phyloP scores from a whole-genome alignment of 148 eudicot species.

The Amaranthus cruentus region DNA sequence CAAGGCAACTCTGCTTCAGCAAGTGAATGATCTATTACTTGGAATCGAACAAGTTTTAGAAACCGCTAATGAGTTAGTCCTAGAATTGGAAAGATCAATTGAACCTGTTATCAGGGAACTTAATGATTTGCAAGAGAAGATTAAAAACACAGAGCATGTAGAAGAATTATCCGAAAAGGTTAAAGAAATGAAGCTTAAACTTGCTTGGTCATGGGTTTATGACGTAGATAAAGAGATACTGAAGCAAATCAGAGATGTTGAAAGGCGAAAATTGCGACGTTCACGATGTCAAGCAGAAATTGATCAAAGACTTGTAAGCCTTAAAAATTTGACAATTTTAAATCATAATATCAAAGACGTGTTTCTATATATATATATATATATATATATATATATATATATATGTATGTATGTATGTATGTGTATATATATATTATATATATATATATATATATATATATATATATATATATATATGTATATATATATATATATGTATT shows the following conservation, averaged over 20 bases:
- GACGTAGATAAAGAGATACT: conserved; percentile 53
- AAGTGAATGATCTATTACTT: conserved; percentile 74
- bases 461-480: too few relatives aligned
- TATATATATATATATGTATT: too few relatives aligned
- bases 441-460: too few relatives aligned
- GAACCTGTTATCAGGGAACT: conserved; percentile 71
- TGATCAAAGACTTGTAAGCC: conserved; percentile 52
- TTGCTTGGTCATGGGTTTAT: conserved; percentile 95
- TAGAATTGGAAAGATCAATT: conserved; percentile 68
- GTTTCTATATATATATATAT: background rate
- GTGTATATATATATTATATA: too few relatives aligned
- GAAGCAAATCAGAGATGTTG: conserved; percentile 42
- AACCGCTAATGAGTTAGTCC: conserved; percentile 52
- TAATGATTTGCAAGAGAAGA: conserved; percentile 69
- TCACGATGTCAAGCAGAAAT: conserved; percentile 59
- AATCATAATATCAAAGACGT: background rate
- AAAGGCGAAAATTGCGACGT: conserved; percentile 46
- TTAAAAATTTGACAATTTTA: background rate
- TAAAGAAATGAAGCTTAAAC: conserved; percentile 62
- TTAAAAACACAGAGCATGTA: conserved; percentile 73
- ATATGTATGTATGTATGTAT: too few relatives aligned
- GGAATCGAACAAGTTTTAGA: conserved; percentile 51
- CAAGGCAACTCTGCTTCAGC: conserved; percentile 97
- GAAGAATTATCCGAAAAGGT: conserved; percentile 71
- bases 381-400: too few relatives aligned